These are phyloP conservation scores for Lepidopterella palustris DNA, from an alignment of 495 filamentous ascomycete species.

Conservation along the genomic window DNA sequence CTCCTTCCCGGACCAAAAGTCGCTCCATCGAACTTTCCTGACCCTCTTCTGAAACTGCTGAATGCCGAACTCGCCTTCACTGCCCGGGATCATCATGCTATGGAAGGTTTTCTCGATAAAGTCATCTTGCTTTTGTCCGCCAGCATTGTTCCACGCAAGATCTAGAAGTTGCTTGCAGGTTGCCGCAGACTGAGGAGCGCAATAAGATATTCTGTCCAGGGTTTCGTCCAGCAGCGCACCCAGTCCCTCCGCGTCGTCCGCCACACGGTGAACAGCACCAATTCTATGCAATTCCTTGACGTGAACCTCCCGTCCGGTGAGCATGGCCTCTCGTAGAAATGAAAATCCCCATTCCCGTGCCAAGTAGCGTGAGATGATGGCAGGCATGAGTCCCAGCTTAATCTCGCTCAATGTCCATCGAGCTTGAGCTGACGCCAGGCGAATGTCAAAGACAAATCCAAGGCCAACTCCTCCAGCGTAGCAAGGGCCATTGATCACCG, in stretches of 20 bases:
- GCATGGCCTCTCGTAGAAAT: conserved; percentile 33
- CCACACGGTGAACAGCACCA: conserved; percentile 2
- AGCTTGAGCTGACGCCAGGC: conserved; percentile 23
- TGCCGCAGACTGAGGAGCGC: neutral
- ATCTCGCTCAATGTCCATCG: conserved; percentile 36
- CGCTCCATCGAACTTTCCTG: neutral
- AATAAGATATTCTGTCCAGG: neutral
- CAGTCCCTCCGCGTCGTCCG: neutral
- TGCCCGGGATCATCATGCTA: neutral
- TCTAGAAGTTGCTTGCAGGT: neutral
- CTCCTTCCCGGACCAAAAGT: neutral
- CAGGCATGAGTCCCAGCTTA: conserved; percentile 34
- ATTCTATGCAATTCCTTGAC: conserved; percentile 23
- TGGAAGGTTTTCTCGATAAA: neutral
- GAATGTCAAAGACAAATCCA: conserved; percentile 38
- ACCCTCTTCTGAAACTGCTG: neutral
- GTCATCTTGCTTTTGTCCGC: neutral
- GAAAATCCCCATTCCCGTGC: conserved; percentile 30
- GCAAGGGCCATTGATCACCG: conserved; percentile 36
- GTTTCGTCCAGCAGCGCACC: neutral
- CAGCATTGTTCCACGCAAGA: neutral
- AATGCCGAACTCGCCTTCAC: neutral
- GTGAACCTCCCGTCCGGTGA: conserved; percentile 31
- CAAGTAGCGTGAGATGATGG: conserved; percentile 36
- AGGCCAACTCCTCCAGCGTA: conserved; percentile 40